Evolutionary conservation across 176 grass and related monocot species (phyloP).

Genomic region (Bolboschoenus planiculmis): DNA sequence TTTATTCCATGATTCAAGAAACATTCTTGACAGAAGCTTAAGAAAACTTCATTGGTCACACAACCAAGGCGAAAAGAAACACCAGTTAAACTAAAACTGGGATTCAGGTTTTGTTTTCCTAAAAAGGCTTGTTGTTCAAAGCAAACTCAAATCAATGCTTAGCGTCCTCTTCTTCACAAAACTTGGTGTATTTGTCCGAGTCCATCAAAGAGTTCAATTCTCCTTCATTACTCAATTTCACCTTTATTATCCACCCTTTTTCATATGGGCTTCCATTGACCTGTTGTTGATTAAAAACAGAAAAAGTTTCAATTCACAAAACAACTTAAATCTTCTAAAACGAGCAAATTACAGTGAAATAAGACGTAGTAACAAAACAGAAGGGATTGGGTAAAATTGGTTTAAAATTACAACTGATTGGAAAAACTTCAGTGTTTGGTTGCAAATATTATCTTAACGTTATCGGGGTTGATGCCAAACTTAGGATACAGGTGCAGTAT

Average conservation of each 20-base stretch:
- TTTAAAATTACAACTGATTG: not conserved
- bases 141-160: conserved; percentile 44
- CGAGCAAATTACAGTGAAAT: not conserved
- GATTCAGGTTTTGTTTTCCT: not conserved
- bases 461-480: not conserved
- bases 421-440: not conserved
- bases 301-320: not conserved
- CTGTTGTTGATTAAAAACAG: conserved; percentile 17
- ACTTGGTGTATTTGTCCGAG: conserved; percentile 55
- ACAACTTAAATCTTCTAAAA: not conserved
- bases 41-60: not conserved
- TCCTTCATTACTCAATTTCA: conserved; percentile 57
- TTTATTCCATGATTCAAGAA: conserved; percentile 10
- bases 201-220: conserved; percentile 83
- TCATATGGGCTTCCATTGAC: conserved; percentile 73
- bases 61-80: not conserved
- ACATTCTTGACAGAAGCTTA: not conserved
- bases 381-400: not conserved
- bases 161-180: conserved; percentile 77
- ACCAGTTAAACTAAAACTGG: conserved; percentile 7
- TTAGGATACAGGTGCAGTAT: not conserved
- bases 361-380: not conserved
- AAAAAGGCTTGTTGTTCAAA: conserved; percentile 15
- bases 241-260: conserved; percentile 91
- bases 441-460: not conserved